These are phyloP conservation scores for apple (Malus domestica) DNA, from an alignment of 306 rosid genomes.

Conservation along the genomic window DNA sequence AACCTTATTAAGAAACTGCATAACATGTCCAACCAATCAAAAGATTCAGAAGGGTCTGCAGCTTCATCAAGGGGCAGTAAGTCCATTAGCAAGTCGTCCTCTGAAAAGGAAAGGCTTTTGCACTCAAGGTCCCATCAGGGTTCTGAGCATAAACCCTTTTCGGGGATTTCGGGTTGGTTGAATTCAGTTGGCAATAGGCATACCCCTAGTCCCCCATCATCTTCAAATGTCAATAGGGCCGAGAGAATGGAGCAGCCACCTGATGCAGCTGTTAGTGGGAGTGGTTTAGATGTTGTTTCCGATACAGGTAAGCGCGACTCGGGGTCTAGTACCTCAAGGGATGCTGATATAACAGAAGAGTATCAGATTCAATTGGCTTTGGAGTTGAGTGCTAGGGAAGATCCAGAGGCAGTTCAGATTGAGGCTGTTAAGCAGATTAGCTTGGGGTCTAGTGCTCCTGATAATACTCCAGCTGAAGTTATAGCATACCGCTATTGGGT, in stretches of 20 bases:
- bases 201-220: slow-evolving; percentile 41
- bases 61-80: slow-evolving; percentile 55
- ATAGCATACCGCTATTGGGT: slow-evolving; percentile 94
- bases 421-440: slow-evolving; percentile 98
- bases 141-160: slow-evolving; percentile 55
- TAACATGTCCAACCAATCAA: slow-evolving; percentile 62
- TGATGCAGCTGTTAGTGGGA: slow-evolving; percentile 40
- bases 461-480: slow-evolving; percentile 84
- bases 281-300: slow-evolving; percentile 47
- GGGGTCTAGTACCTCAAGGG: slow-evolving; percentile 59
- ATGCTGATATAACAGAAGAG: slow-evolving; percentile 86
- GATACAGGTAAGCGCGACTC: slow-evolving; percentile 59
- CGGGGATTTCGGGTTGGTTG: slow-evolving; percentile 73
- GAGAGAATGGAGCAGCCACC: slow-evolving; percentile 51
- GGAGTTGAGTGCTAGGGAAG: slow-evolving; percentile 94
- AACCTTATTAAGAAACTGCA: slow-evolving; percentile 86
- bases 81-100: slow-evolving; percentile 39
- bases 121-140: slow-evolving; percentile 33
- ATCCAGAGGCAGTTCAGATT: slow-evolving; percentile 98
- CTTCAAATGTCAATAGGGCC: slow-evolving; percentile 35
- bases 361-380: slow-evolving; percentile 86
- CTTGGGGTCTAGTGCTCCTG: slow-evolving; percentile 79
- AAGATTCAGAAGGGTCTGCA: slow-evolving; percentile 48
- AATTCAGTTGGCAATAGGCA: slow-evolving; percentile 58
- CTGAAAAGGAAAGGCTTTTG: slow-evolving; percentile 50